Base-by-base conservation (phyloP, 2,329 filamentous ascomycete genomes). In the Trichoderma koningii region DNA sequence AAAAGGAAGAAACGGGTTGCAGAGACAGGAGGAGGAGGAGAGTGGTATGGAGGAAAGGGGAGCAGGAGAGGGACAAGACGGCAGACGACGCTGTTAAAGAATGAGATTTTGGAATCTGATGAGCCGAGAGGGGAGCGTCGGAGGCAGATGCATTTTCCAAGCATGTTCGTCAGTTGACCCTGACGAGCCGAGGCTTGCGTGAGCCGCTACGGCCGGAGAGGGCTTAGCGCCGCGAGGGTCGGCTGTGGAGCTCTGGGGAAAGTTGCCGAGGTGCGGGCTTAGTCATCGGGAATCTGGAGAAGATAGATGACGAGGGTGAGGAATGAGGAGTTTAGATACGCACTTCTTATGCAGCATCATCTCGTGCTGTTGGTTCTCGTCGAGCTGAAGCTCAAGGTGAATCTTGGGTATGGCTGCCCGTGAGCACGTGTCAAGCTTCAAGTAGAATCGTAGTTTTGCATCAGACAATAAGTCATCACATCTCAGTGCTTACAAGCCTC, bases 101-200 rank as follows among this genome's bases (percentile, higher is more conserved):
- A 42, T 48, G 57, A 55, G 42, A 45, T 53, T 65, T 61, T 55
- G 55, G 55, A 50, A 50, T 45, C 42, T 52, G 38, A 19, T 51
- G 48, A 51, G 67, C 23, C 51, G 67, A 64, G 60, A 66, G 60
- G 60, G 52, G 60, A 66, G 52, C 45, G 60, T 53, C 57, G 28
- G 57, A 63, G 28, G 48, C 42, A 55, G 28, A 56, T 41, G 52
- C 30, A 52, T 50, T 52, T 64, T 42, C 30, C 30, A 30, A 42
- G 28, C 44, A 63, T 65, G n/a, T 44, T 51, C 51, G 55, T 48
- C 48, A 55, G 44, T 55, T 44, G 52, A 53, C 59, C 56, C 59
- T 42, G 53, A 61, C 34, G 65, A 66, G 42, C 65, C 65, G 65
- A 66, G 65, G 65, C 53, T 66, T 55, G 42, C 55, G 55, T n/a